A percentile compares a stretch with the other conserved stretches of the same genome.
Conservation (phyloP, 169 alveolate genomes). For the Eimeria sp. region DNA sequence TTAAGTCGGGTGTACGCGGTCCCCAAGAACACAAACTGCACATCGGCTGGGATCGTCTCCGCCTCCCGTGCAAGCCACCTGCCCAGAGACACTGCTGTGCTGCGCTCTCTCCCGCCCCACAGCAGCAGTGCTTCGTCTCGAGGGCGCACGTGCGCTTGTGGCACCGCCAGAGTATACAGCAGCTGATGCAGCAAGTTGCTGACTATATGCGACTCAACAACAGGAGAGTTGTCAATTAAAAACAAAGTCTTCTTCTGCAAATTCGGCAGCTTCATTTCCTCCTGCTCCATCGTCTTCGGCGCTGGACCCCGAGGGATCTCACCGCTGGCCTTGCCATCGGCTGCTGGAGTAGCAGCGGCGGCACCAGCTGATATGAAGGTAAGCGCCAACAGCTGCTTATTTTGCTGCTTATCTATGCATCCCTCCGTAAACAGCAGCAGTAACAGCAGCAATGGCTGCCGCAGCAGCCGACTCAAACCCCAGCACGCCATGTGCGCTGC, state of each 20-base stretch:
- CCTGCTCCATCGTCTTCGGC: slow-evolving; percentile 12
- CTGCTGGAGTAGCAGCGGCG: slow-evolving; percentile 1
- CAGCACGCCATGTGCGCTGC: slow-evolving; percentile 39
- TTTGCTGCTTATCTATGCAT: not conserved
- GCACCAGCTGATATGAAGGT: not conserved
- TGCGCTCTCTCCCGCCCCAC: not conserved
- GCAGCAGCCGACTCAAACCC: slow-evolving; percentile 28
- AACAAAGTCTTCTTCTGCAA: slow-evolving; percentile 42
- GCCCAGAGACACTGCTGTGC: slow-evolving; percentile 5
- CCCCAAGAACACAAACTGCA: slow-evolving; percentile 38
- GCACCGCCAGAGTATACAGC: slow-evolving; percentile 15
- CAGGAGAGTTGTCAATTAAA: slow-evolving; percentile 66
- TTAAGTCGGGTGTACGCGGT: slow-evolving; percentile 62
- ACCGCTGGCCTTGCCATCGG: not conserved
- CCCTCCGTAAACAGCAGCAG: slow-evolving; percentile 1
- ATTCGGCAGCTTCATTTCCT: not conserved
- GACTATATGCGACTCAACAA: slow-evolving; percentile 60
- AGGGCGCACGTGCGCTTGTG: slow-evolving; percentile 9
- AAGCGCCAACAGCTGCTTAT: not conserved
- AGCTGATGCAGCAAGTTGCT: slow-evolving; percentile 74
- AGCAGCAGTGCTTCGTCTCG: slow-evolving; percentile 60
- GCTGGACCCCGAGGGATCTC: slow-evolving; percentile 51
- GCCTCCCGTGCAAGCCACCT: slow-evolving; percentile 48
- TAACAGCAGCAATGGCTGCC: slow-evolving; percentile 37
- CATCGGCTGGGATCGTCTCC: not conserved